phyloP scores from a whole-genome alignment of 2,329 filamentous ascomycete genomes.

The Colletotrichum melonis region DNA sequence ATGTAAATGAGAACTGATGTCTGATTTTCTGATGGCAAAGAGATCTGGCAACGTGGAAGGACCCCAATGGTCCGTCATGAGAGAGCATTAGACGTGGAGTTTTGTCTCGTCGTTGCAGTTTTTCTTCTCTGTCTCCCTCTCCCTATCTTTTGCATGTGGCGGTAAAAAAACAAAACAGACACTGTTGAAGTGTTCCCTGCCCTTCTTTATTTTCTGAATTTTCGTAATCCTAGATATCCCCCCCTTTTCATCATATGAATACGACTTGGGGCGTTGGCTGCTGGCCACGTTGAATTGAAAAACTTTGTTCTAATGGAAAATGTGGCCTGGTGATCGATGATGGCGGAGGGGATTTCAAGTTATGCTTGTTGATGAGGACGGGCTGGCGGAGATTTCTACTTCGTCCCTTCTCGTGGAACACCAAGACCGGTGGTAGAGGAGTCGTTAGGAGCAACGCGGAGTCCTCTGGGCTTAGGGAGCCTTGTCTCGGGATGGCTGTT shows the following conservation, averaged over 20 bases:
- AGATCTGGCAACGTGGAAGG: background rate
- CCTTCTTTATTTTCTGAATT: background rate
- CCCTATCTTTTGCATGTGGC: background rate
- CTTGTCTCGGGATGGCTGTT: too few relatives aligned
- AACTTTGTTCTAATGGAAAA: background rate
- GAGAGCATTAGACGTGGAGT: background rate
- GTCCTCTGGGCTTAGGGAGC: too few relatives aligned
- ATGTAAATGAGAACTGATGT: slow-evolving; percentile 63
- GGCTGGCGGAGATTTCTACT: too few relatives aligned
- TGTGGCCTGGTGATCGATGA: background rate
- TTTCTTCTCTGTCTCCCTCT: background rate
- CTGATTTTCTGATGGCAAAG: background rate
- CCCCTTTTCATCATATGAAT: slow-evolving; percentile 10
- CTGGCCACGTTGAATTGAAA: background rate
- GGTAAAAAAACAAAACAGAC: background rate
- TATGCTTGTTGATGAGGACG: background rate
- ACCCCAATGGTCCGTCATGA: background rate
- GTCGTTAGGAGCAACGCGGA: too few relatives aligned
- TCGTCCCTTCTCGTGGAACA: too few relatives aligned
- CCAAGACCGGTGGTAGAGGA: too few relatives aligned
- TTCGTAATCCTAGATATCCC: slow-evolving; percentile 16
- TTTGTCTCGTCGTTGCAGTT: background rate
- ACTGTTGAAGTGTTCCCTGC: background rate
- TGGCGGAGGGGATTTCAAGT: too few relatives aligned
- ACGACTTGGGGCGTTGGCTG: slow-evolving; percentile 1